These are phyloP conservation scores for Trichoderma guizhouense DNA, from an alignment of 2,329 filamentous ascomycete species.

Conservation along the genomic window DNA sequence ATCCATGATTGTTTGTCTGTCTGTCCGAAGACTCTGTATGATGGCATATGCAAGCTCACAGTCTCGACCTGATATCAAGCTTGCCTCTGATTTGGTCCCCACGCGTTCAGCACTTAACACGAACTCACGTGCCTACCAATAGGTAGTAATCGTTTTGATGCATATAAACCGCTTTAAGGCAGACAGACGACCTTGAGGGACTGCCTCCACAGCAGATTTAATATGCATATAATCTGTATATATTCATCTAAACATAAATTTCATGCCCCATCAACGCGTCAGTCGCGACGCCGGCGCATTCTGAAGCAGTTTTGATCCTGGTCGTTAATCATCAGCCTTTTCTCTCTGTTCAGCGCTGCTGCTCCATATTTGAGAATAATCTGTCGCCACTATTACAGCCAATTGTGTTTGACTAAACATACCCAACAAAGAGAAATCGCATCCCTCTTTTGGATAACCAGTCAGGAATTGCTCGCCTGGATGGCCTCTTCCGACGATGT, in stretches of 20 bases:
- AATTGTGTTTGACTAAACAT: background rate
- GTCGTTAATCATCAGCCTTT: background rate
- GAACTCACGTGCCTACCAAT: conserved; percentile 16
- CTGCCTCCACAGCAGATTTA: background rate
- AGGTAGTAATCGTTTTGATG: background rate
- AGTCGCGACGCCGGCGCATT: conserved; percentile 8
- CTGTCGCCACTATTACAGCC: background rate
- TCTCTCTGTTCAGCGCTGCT: background rate
- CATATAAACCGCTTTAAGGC: background rate
- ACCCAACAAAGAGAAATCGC: background rate
- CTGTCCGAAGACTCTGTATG: background rate
- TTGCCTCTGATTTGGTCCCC: background rate
- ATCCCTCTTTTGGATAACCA: background rate
- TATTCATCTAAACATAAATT: background rate
- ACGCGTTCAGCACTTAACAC: conserved; percentile 19
- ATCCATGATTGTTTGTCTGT: conserved; percentile 41
- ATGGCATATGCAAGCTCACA: background rate
- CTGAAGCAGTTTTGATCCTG: background rate
- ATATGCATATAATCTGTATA: background rate
- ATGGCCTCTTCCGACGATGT: conserved; percentile 38
- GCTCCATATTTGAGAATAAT: background rate
- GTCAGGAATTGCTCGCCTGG: background rate
- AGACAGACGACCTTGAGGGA: background rate
- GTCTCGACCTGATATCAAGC: background rate
- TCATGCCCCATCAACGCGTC: conserved; percentile 12